Percentiles rank a stretch among this genome's conserved stretches.
These are phyloP conservation scores for Panaeolus papilionaceus DNA, from an alignment of 768 basidiomycete species.

Conservation along the genomic window DNA sequence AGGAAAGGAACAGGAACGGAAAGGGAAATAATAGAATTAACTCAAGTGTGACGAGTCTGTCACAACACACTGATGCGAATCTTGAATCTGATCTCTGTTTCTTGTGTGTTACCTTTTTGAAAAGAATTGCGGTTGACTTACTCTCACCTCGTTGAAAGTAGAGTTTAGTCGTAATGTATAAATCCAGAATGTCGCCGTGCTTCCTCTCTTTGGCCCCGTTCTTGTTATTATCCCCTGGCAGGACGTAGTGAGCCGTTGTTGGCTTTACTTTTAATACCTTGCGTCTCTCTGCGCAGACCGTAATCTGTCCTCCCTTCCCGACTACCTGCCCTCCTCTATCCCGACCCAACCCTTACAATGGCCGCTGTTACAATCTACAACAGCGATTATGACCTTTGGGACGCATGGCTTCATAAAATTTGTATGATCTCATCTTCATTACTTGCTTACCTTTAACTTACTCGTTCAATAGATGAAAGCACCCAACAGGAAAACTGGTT, in stretches of 20 bases:
- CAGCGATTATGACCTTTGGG: slow-evolving; percentile 80
- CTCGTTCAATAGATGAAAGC: slow-evolving; percentile 52
- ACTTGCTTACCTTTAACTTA: neutral
- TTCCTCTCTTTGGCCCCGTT: neutral
- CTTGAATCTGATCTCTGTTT: neutral
- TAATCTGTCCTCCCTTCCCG: slow-evolving; percentile 24
- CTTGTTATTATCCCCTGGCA: slow-evolving; percentile 6
- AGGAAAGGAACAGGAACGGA: neutral
- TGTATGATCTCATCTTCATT: slow-evolving; percentile 39
- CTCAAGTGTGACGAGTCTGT: neutral
- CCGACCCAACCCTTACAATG: slow-evolving; percentile 24
- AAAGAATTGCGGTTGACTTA: too few species aligned
- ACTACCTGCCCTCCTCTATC: slow-evolving; percentile 27
- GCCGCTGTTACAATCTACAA: slow-evolving; percentile 51
- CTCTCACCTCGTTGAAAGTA: too few species aligned
- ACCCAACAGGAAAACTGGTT: slow-evolving; percentile 80
- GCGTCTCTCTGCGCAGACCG: neutral
- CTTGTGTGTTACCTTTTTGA: too few species aligned
- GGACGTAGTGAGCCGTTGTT: neutral
- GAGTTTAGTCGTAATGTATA: neutral
- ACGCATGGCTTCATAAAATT: slow-evolving; percentile 81
- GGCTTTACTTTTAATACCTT: neutral
- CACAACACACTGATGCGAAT: neutral
- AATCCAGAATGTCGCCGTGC: neutral
- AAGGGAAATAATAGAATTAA: too few species aligned